Evolutionary conservation across 2,329 filamentous ascomycete species (phyloP).

Genomic region (Tolypocladium inflatum): DNA sequence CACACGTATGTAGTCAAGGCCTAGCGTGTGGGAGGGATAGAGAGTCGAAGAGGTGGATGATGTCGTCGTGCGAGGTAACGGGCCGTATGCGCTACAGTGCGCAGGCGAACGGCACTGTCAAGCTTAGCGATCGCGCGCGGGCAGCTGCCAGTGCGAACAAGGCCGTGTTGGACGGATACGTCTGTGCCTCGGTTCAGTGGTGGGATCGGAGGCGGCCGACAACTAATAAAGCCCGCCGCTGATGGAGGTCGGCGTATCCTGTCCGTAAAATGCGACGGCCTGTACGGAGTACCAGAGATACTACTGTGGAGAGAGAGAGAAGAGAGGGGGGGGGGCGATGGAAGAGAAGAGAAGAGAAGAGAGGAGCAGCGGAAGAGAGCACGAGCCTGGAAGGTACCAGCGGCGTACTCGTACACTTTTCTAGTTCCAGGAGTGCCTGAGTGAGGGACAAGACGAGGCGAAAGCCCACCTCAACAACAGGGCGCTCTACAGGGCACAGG

Average conservation of each 20-base stretch:
- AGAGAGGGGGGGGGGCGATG: neutral
- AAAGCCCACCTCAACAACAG: too few relatives aligned
- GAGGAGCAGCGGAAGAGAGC: neutral
- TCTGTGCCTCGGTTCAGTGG: neutral
- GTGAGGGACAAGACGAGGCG: neutral
- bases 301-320: neutral
- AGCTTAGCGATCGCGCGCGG: neutral
- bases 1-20: constrained; percentile 4
- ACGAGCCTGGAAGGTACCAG: neutral
- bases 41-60: neutral
- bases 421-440: neutral
- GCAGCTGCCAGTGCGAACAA: neutral
- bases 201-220: neutral
- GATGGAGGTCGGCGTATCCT: too few relatives aligned
- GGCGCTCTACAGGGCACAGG: too few relatives aligned
- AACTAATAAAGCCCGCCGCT: too few relatives aligned
- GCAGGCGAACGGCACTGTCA: neutral
- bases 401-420: neutral
- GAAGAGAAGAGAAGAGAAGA: neutral
- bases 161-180: neutral
- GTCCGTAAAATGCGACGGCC: neutral
- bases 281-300: neutral
- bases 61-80: neutral
- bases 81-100: neutral
- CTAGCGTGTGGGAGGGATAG: neutral